These are phyloP conservation scores for Mycena citricolor DNA, from an alignment of 1,284 basidiomycete species.

Conservation along the genomic window DNA sequence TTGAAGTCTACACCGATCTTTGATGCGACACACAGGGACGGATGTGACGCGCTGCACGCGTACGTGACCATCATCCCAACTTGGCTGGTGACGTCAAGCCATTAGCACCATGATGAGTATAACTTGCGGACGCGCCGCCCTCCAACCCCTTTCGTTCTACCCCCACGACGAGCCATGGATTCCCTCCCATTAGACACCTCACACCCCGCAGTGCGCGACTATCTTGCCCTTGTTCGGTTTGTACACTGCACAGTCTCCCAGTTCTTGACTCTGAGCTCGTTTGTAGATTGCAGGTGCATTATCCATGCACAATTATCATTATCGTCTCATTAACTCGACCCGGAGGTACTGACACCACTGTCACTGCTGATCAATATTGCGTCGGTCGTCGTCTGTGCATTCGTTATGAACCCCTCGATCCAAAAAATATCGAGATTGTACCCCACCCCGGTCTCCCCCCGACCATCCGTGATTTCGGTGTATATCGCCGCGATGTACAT, in stretches of 20 bases:
- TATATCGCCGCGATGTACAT: slow-evolving; percentile 67
- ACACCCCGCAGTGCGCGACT: slow-evolving; percentile 54
- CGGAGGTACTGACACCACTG: slow-evolving; percentile 78
- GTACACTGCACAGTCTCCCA: slow-evolving; percentile 5
- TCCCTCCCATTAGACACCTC: slow-evolving; percentile 48
- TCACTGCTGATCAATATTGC: slow-evolving; percentile 73
- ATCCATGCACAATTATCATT: neutral
- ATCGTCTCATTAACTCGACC: slow-evolving; percentile 38
- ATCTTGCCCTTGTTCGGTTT: slow-evolving; percentile 54
- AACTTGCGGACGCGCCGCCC: too few relatives aligned
- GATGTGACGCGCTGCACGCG: too few relatives aligned
- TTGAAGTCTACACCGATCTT: too few relatives aligned
- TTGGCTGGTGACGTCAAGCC: too few relatives aligned
- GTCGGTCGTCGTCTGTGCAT: slow-evolving; percentile 53
- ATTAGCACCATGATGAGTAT: too few relatives aligned
- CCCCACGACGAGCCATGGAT: slow-evolving; percentile 45
- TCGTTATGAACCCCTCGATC: slow-evolving; percentile 56
- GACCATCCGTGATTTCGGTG: slow-evolving; percentile 57
- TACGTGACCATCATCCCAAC: too few relatives aligned
- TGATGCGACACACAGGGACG: too few relatives aligned
- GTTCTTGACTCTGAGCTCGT: neutral
- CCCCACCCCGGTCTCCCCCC: slow-evolving; percentile 75
- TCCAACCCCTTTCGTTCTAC: too few relatives aligned
- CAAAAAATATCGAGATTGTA: slow-evolving; percentile 52
- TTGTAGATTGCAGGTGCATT: too few relatives aligned